Conservation (phyloP, 148 eudicot genomes). For the Oxyria digyna region DNA sequence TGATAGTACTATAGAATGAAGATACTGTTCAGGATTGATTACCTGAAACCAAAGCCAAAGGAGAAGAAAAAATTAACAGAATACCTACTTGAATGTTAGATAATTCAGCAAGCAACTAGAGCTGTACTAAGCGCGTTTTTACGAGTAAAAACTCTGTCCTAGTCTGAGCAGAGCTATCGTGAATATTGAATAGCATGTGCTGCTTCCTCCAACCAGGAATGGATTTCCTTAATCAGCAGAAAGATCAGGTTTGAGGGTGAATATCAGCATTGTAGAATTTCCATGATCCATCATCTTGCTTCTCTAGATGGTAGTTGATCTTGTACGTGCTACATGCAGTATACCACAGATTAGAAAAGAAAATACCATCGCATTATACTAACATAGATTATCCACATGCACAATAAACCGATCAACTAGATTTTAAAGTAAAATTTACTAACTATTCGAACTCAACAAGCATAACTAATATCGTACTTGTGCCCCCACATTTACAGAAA, state of each 20-base stretch:
- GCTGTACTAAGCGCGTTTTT: neutral
- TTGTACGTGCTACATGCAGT: conserved; percentile 59
- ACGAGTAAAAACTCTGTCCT: neutral
- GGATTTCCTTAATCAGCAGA: neutral
- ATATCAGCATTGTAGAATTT: conserved; percentile 70
- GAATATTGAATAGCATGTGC: neutral
- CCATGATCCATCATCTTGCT: conserved; percentile 81
- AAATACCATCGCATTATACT: neutral
- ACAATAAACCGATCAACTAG: neutral
- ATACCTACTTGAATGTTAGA: conserved; percentile 6
- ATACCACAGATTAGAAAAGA: neutral
- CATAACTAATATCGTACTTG: neutral
- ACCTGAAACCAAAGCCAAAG: conserved; percentile 3
- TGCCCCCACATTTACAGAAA: neutral
- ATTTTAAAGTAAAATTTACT: neutral
- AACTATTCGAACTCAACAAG: neutral
- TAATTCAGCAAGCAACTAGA: neutral
- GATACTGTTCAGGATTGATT: neutral
- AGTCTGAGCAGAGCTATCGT: conserved; percentile 5
- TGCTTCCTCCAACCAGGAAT: neutral
- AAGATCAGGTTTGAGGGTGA: conserved; percentile 28
- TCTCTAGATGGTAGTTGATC: conserved; percentile 55
- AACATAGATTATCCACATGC: neutral
- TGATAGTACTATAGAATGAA: neutral
- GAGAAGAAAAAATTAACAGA: neutral